These are phyloP conservation scores for Plenodomus tracheiphilus DNA, from an alignment of 2,329 filamentous ascomycete genomes.

Conservation along the genomic window DNA sequence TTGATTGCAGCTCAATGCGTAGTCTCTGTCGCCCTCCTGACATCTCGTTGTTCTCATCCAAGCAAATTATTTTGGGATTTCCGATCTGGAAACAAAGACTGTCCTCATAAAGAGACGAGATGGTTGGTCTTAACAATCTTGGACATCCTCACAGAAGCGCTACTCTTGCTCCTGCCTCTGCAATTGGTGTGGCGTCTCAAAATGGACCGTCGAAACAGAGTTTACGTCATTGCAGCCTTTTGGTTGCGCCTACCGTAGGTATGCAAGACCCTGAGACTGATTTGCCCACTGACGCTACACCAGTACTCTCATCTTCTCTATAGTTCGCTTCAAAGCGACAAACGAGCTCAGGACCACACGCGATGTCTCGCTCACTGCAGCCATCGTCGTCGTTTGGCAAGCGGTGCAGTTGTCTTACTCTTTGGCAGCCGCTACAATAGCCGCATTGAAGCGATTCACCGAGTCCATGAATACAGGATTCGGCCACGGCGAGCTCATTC, in stretches of 20 bases:
- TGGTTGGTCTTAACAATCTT: constrained; percentile 14
- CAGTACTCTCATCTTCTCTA: constrained; percentile 11
- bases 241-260: constrained; percentile 20
- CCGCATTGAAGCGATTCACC: constrained; percentile 13
- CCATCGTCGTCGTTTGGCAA: constrained; percentile 17
- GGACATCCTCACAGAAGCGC: constrained; percentile 12
- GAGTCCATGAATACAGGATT: constrained; percentile 17
- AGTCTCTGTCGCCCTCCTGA: constrained; percentile 13
- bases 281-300: neutral
- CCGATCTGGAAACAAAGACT: neutral
- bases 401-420: constrained; percentile 13
- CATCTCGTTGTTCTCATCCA: constrained; percentile 8
- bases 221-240: constrained; percentile 22
- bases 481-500: constrained; percentile 16
- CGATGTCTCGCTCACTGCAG: constrained; percentile 6
- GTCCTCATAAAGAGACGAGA: constrained; percentile 4
- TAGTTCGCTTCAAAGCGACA: constrained; percentile 8
- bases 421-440: constrained; percentile 12
- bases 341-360: constrained; percentile 3
- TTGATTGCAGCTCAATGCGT: constrained; percentile 12
- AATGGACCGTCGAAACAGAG: constrained; percentile 15
- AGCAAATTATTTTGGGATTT: constrained; percentile 4
- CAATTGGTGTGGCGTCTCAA: constrained; percentile 19
- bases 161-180: constrained; percentile 15
- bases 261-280: neutral